These are phyloP conservation scores for Xylaria sp. DNA, from an alignment of 2,329 filamentous ascomycete species.

Conservation along the genomic window DNA sequence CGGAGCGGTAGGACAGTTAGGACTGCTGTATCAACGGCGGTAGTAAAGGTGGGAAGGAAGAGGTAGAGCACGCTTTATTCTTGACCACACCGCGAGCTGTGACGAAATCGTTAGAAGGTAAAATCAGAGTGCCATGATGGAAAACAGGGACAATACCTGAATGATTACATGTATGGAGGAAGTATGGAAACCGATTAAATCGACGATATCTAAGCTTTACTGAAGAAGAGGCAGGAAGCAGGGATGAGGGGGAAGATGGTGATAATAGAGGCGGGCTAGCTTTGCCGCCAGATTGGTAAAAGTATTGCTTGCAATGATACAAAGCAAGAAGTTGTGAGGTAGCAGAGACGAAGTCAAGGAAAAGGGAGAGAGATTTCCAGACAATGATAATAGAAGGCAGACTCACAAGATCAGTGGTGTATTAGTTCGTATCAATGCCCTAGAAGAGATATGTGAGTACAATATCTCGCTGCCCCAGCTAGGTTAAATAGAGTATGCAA, in stretches of 20 bases:
- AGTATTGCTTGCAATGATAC: background rate
- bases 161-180: background rate
- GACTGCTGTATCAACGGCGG: too few relatives aligned
- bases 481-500: background rate
- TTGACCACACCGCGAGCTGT: too few relatives aligned
- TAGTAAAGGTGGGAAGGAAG: too few relatives aligned
- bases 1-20: too few relatives aligned
- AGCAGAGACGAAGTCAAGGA: background rate
- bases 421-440: background rate
- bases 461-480: background rate
- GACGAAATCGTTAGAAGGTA: background rate
- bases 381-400: background rate
- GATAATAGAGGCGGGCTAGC: background rate
- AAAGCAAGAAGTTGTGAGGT: background rate
- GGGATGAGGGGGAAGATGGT: background rate
- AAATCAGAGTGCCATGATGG: background rate
- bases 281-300: background rate
- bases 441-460: constrained; percentile 7
- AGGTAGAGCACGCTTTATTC: too few relatives aligned
- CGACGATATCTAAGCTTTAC: background rate
- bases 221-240: background rate
- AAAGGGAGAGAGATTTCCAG: too few relatives aligned
- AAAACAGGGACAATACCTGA: too few relatives aligned
- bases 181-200: background rate
- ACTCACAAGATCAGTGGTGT: background rate